phyloP scores from a whole-genome alignment of 2,329 filamentous ascomycete species.

The Alternaria conjuncta region DNA sequence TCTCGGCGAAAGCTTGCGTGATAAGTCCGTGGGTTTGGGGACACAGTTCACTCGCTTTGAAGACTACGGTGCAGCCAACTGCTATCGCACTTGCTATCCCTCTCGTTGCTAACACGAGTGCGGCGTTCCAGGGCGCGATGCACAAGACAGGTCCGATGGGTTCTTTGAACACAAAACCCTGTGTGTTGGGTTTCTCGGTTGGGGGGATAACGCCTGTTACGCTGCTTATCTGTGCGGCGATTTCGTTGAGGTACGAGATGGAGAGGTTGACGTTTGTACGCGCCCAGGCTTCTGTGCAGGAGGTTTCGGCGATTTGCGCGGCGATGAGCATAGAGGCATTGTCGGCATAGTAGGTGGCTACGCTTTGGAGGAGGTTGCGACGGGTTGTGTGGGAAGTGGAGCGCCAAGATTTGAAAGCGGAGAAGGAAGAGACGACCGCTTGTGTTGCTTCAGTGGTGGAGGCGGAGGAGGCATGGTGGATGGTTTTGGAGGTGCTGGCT shows the following conservation, averaged over 20 bases:
- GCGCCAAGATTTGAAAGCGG: conserved; percentile 72
- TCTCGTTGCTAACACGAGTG: conserved; percentile 42
- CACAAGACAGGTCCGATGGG: conserved; percentile 27
- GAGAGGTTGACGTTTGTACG: conserved; percentile 45
- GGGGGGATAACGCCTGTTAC: conserved; percentile 28
- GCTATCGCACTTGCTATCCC: conserved; percentile 61
- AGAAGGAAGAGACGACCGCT: conserved; percentile 64
- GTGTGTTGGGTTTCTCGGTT: conserved; percentile 32
- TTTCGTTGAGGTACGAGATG: conserved; percentile 54
- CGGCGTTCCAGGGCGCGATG: conserved; percentile 56
- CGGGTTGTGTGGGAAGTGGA: conserved; percentile 65
- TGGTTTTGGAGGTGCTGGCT: conserved; percentile 58
- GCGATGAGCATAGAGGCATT: conserved; percentile 65
- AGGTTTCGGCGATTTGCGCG: conserved; percentile 65
- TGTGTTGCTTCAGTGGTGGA: conserved; percentile 60
- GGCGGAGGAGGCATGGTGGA: conserved; percentile 62
- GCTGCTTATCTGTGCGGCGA: conserved; percentile 45
- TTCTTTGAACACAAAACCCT: conserved; percentile 43
- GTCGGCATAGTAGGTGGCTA: conserved; percentile 66
- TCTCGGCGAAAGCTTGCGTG: conserved; percentile 52
- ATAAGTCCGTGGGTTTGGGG: conserved; percentile 29
- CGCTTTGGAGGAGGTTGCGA: conserved; percentile 71
- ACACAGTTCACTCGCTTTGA: conserved; percentile 39
- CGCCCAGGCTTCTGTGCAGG: conserved; percentile 49
- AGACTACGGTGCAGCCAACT: conserved; percentile 54